These are phyloP conservation scores for Colletotrichum karsti DNA, from an alignment of 2,329 filamentous ascomycete genomes.

Conservation along the genomic window DNA sequence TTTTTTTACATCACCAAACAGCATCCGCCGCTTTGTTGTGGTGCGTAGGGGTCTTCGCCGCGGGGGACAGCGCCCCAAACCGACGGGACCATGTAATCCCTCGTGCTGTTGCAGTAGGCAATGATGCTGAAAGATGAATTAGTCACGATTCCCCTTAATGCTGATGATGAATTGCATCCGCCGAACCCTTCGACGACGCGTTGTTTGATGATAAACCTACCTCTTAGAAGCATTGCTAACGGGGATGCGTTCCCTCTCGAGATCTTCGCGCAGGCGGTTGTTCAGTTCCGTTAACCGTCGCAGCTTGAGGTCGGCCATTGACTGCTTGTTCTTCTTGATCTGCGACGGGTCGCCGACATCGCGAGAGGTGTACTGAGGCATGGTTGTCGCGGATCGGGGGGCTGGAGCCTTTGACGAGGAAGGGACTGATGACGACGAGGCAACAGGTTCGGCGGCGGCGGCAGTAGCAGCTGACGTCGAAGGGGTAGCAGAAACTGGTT, in stretches of 20 bases:
- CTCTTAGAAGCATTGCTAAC: constrained; percentile 92
- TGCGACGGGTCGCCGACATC: constrained; percentile 74
- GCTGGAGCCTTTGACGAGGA: constrained; percentile 26
- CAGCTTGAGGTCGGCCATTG: constrained; percentile 98
- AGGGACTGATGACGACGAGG: constrained; percentile 26
- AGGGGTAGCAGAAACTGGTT: constrained; percentile 5
- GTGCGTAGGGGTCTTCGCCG: constrained; percentile 97
- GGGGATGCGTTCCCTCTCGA: constrained; percentile 94
- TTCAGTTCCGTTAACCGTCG: constrained; percentile 96
- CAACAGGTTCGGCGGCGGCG: not conserved
- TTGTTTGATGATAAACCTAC: constrained; percentile 55
- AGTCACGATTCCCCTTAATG: not conserved
- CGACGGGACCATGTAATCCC: constrained; percentile 98
- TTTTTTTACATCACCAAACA: constrained; percentile 88
- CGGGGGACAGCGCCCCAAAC: constrained; percentile 96
- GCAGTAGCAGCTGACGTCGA: not conserved
- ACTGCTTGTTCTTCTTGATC: constrained; percentile 95
- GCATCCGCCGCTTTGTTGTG: constrained; percentile 91
- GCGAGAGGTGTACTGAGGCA: constrained; percentile 74
- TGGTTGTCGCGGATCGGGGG: constrained; percentile 46
- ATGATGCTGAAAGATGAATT: constrained; percentile 75
- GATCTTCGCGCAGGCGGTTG: constrained; percentile 92
- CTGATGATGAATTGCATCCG: not conserved
- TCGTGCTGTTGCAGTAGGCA: constrained; percentile 96
- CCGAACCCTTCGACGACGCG: not conserved